A percentile compares a stretch with the other conserved stretches of the same genome.
Evolutionary conservation across 257 asterid species (phyloP).

Genomic region (Scutellaria minor): DNA sequence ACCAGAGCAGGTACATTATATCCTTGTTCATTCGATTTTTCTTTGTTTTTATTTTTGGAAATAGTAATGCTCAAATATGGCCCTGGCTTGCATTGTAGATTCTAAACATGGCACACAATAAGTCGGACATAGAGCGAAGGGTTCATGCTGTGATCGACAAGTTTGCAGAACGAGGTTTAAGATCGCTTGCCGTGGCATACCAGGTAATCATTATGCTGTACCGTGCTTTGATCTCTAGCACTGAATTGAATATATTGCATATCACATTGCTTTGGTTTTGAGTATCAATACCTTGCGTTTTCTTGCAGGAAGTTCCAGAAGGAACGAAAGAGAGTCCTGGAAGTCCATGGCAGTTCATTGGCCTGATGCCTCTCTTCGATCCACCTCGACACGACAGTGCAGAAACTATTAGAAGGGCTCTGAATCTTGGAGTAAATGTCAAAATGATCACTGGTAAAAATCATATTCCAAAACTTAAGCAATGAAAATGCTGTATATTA

Average conservation of each 20-base stretch:
- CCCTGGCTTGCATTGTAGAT: constrained; percentile 50
- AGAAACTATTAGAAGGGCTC: constrained; percentile 82
- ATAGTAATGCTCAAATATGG: constrained; percentile 28
- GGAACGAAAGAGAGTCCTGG: constrained; percentile 80
- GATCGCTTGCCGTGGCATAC: constrained; percentile 91
- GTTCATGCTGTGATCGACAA: constrained; percentile 82
- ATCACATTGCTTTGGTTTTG: constrained; percentile 16
- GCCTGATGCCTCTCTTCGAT: constrained; percentile 91
- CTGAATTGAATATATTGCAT: background rate
- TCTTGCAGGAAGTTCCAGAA: constrained; percentile 80
- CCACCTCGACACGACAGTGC: constrained; percentile 99
- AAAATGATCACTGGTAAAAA: constrained; percentile 86
- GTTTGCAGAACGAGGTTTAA: constrained; percentile 89
- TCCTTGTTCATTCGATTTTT: constrained; percentile 4
- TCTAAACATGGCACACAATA: constrained; percentile 76
- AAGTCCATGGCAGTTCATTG: constrained; percentile 90
- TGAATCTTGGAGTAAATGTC: constrained; percentile 88
- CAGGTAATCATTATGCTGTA: constrained; percentile 52
- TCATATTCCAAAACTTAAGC: constrained; percentile 9
- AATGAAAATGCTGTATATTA: background rate
- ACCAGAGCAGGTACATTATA: constrained; percentile 80
- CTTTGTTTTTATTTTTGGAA: background rate
- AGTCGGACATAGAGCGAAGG: constrained; percentile 77
- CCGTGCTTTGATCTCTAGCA: background rate
- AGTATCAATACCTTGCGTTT: constrained; percentile 13